Evolutionary conservation across 2,329 filamentous ascomycete species (phyloP).

Genomic region (Setomelanomma holmii): DNA sequence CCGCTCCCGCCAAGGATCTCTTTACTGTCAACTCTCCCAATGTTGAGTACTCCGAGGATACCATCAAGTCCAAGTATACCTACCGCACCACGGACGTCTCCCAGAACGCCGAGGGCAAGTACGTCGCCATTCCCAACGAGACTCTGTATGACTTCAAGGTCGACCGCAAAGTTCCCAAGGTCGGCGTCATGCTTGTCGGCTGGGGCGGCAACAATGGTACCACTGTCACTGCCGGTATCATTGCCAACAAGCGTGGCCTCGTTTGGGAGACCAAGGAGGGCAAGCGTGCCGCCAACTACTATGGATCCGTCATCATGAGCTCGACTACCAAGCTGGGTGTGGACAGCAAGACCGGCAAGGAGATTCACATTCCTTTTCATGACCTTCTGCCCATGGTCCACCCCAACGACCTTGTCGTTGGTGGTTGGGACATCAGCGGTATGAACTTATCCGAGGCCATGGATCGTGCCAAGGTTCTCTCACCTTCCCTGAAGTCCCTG

Average conservation of each 20-base stretch:
- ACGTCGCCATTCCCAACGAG: conserved; percentile 84
- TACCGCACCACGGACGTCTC: conserved; percentile 92
- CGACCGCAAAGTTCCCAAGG: conserved; percentile 89
- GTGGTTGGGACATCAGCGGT: conserved; percentile 96
- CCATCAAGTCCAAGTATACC: conserved; percentile 93
- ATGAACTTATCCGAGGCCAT: conserved; percentile 90
- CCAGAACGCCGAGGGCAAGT: conserved; percentile 74
- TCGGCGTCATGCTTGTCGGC: conserved; percentile 96
- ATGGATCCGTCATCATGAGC: conserved; percentile 95
- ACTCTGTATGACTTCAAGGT: conserved; percentile 97
- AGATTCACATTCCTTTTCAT: conserved; percentile 96
- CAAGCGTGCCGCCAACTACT: conserved; percentile 88
- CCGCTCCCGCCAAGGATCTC: conserved; percentile 62
- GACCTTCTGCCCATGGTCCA: conserved; percentile 95
- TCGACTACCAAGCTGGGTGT: conserved; percentile 97
- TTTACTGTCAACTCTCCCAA: conserved; percentile 94
- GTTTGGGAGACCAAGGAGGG: conserved; percentile 95
- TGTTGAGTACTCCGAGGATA: conserved; percentile 84
- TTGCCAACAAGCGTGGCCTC: conserved; percentile 88
- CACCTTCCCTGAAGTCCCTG: conserved; percentile 88
- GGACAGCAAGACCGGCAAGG: conserved; percentile 80
- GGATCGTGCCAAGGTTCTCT: conserved; percentile 93
- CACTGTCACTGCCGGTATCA: conserved; percentile 94
- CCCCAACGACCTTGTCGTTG: conserved; percentile 92
- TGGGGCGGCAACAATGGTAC: conserved; percentile 98